Conservation (phyloP, 1,284 basidiomycete species). For the Coniferiporia sulphurascens region DNA sequence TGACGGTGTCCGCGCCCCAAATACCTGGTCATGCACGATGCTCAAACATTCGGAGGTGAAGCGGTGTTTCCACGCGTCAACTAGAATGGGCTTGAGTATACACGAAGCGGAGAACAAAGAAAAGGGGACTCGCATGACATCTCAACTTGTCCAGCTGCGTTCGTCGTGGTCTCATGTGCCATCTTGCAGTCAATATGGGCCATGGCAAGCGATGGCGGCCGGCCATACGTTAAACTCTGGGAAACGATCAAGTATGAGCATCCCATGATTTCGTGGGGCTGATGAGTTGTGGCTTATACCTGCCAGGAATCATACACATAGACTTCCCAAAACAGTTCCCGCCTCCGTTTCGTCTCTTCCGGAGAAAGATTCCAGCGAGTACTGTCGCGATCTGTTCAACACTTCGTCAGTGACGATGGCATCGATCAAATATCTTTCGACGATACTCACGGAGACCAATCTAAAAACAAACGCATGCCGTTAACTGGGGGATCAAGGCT, state of each 20-base stretch:
- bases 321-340: slow-evolving; percentile 60
- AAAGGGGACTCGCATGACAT: slow-evolving; percentile 53
- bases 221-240: slow-evolving; percentile 67
- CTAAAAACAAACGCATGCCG: slow-evolving; percentile 30
- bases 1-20: slow-evolving; percentile 52
- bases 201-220: slow-evolving; percentile 57
- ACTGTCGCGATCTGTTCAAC: slow-evolving; percentile 54
- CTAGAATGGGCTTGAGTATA: slow-evolving; percentile 29
- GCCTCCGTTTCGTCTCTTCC: slow-evolving; percentile 55
- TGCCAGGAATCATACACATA: slow-evolving; percentile 68
- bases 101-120: not conserved
- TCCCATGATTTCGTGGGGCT: not conserved
- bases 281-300: slow-evolving; percentile 33
- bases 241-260: slow-evolving; percentile 11
- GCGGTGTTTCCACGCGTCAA: slow-evolving; percentile 60
- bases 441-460: slow-evolving; percentile 56
- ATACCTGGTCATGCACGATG: slow-evolving; percentile 60
- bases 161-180: slow-evolving; percentile 45
- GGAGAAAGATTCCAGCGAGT: slow-evolving; percentile 57
- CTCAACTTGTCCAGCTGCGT: slow-evolving; percentile 49
- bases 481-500: slow-evolving; percentile 7
- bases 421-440: slow-evolving; percentile 6
- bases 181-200: slow-evolving; percentile 58
- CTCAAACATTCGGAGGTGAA: slow-evolving; percentile 57
- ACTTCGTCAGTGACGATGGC: not conserved